These are phyloP conservation scores for Bacterosira constricta DNA, from an alignment of 108 stramenopile genomes.

Conservation along the genomic window DNA sequence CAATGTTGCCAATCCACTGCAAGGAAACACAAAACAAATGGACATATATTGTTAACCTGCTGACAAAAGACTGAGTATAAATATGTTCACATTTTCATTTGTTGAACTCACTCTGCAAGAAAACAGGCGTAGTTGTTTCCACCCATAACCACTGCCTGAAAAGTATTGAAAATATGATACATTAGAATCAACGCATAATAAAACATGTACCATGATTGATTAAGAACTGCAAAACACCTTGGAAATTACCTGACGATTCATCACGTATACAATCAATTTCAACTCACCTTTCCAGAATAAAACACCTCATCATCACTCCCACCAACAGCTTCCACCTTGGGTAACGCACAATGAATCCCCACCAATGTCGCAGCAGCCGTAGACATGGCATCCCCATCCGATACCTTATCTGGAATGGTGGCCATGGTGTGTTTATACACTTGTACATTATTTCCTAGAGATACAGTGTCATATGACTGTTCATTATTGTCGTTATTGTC, in stretches of 20 bases:
- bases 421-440: slow-evolving; percentile 66
- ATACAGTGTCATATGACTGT: background rate
- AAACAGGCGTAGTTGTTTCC: slow-evolving; percentile 73
- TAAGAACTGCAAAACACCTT: too few species aligned
- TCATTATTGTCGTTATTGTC: background rate
- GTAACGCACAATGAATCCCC: slow-evolving; percentile 66
- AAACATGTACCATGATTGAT: too few species aligned
- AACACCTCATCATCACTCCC: slow-evolving; percentile 42
- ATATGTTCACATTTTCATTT: background rate
- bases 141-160: slow-evolving; percentile 73
- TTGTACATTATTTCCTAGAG: slow-evolving; percentile 14
- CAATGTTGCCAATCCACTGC: slow-evolving; percentile 62
- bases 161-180: background rate
- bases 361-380: slow-evolving; percentile 63
- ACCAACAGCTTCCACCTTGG: slow-evolving; percentile 56
- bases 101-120: slow-evolving; percentile 57
- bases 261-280: too few species aligned
- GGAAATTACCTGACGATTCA: too few species aligned
- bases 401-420: slow-evolving; percentile 50
- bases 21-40: background rate
- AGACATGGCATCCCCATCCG: slow-evolving; percentile 60
- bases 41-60: background rate
- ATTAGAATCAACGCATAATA: too few species aligned
- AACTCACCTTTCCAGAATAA: slow-evolving; percentile 42
- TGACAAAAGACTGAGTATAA: background rate